Base-by-base conservation (phyloP, 306 rosid species). In the Cucurbita argyrosperma region DNA sequence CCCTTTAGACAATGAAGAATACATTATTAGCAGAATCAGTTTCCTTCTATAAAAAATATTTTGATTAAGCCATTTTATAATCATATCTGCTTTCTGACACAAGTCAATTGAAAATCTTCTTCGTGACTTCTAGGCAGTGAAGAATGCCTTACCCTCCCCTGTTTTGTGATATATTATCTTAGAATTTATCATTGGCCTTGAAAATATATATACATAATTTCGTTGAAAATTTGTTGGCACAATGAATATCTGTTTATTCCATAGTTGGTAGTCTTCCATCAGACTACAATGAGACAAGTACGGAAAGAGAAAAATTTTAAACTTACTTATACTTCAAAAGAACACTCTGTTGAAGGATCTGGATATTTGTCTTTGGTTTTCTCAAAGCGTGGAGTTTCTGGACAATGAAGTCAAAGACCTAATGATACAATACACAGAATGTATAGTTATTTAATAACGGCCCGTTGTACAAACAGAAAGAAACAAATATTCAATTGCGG, bases 291-390 rank as follows among this genome's bases (percentile, higher is more conserved):
- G 59, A 49, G 58, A 46, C 4, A 69, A 47, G 58, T 23, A 19
- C 14, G 74, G 45, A 23, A 74, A 15, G 66, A 13, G 14, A 14
- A 15, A 42, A 2, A 14, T 21, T 37, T 57, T 57, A 3, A 62
- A 86, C 94, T 86, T 86, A 93, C 98, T 88, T 94, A 91, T 94
- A 94, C 83, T 94, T 94, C 77, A 94, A 88, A 66, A 90, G 95
- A 83, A 94, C 91, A 84, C 81, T 94, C 76, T 94, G 98, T 77
- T 94, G 98, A 88, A 94, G 98, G 68, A 94, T 94, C 85, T 94
- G 98, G 80, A 94, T 88, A 82, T 94, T 94, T 68, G 98, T 94
- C 87, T 94, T 94, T 51, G 98, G 97, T 80, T 94, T 94, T 84
- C 98, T 88, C 82, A 94, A 50, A 42, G 98, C 96, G 70, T 90